Evolutionary conservation across 345 rosid species (phyloP), one percentile per base, ranked within the genome.

Genomic region (Ailanthus altissimus): DNA sequence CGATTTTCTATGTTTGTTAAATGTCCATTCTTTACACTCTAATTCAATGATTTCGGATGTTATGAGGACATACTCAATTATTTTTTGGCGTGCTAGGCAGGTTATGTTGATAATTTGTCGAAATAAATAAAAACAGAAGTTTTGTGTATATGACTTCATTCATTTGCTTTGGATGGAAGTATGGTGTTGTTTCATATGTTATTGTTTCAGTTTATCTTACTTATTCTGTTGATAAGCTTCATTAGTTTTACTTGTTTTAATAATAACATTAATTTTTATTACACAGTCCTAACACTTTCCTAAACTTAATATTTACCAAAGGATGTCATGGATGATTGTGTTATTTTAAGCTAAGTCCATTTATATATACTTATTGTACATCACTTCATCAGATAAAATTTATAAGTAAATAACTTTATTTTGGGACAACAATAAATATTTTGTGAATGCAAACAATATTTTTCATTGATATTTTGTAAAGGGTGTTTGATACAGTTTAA

Each of bases 401-500:
- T 62, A 21, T 61, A 56, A 28, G 28, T 20, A 12, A 45, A 73
- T 59, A 26, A 21, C 23, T 73, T 28, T 36, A 28, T 53, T 56
- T 26, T 51, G 40, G 2, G 5, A 57, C 54, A 75, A 4, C 23
- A 2, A 13, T 18, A 6, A 32, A 46, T 32, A 9, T 45, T 18
- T 74, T n/a, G 23, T 14, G 6, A 36, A 16, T 9, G 10, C 12
- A 18, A 40, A 72, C 79, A 23, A 25, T 42, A 47, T 66, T 36
- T 56, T 49, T n/a, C n/a, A 20, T 46, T 66, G 16, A 20, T 75
- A 25, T 43, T 65, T 67, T 40, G n/a, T 73, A 40, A 36, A 53
- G 2, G 42, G 21, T 49, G 45, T 28, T 75, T 75, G 65, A 76
- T 78, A 11, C 49, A 26, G 61, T 74, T 67, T 23, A 21, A 18